Evolutionary conservation across 2,329 filamentous ascomycete species (phyloP), one percentile per base, ranked within the genome.

Genomic region (Atkinsonella texensis): DNA sequence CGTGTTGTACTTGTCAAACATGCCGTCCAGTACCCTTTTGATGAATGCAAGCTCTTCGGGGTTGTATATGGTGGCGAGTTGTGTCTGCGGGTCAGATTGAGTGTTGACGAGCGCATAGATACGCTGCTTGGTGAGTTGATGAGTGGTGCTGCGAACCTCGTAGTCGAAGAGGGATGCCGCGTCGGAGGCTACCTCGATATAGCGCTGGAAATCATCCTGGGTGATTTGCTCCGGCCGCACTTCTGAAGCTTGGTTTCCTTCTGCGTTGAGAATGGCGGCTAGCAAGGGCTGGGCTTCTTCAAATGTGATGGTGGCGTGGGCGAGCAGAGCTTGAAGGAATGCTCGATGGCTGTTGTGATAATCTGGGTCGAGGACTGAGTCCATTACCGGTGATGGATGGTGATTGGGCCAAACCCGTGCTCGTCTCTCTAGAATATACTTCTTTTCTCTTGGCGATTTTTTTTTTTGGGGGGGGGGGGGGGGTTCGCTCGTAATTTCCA

Each of bases 1-100:
- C 0, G 83, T 88, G 63, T 97, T 97, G 70, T 89, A 83, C 18
- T 80, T 85, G 56, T 94, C 88, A 63, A 97, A 98, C 80, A 98
- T 95, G 59, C 79, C 82, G 65, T 96, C 90, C 1, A 98, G 77
- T 3, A 96, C 66, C 9, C 93, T 77, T 68, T 94, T 93, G 51
- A 97, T 80, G 64, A 89, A 98, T 0, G 86, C 81, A 33, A 97
- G 87, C 70, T 97, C 90, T 58, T 95, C 89, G 0, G 88, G 72
- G 8, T 76, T 79, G 63, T 86, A 87, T 0, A 80, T 81, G 0
- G 93, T 97, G 2, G 90, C 89, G 40, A 96, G 76, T 62, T 96
- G 91, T 0, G 89, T 94, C 54, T 91, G 73, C 0, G 84, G 74
- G 66, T 98, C 93, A 55, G 85, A 89, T 10, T 86, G 84, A 1